Evolutionary conservation across 2,329 filamentous ascomycete species (phyloP).

Genomic region (Colletotrichum magnum): DNA sequence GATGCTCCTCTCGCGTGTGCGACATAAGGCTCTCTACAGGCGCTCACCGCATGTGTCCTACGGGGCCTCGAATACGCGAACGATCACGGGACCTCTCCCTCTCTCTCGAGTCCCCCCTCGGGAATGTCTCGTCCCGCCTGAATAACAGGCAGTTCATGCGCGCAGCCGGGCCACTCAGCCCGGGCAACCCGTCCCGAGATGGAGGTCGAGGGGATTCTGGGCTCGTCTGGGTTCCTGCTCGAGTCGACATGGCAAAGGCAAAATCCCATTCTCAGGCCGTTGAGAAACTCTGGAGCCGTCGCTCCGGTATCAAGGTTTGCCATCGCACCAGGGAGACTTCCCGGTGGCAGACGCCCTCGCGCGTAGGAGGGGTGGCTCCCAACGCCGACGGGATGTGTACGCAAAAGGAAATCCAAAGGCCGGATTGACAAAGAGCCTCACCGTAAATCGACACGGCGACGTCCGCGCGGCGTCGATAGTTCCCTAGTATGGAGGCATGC

Average conservation of each 20-base stretch:
- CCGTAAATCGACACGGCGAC: constrained; percentile 27
- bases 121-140: constrained; percentile 1
- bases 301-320: constrained; percentile 21
- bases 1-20: not conserved
- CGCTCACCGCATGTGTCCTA: not conserved
- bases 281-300: constrained; percentile 29
- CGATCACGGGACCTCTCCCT: constrained; percentile 11
- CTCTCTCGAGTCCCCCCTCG: not conserved
- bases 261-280: constrained; percentile 23
- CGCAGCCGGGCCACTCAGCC: constrained; percentile 3
- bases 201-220: not conserved
- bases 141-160: constrained; percentile 6
- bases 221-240: not conserved
- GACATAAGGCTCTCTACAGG: not conserved
- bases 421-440: constrained; percentile 30
- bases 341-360: constrained; percentile 16
- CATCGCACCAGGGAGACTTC: constrained; percentile 11
- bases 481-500: too few species aligned
- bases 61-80: constrained; percentile 14
- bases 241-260: constrained; percentile 20
- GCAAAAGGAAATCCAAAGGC: not conserved
- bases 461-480: constrained; percentile 12
- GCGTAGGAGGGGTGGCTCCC: not conserved
- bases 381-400: constrained; percentile 7
- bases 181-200: not conserved